These are phyloP conservation scores for Babesia bovis DNA, from an alignment of 169 alveolate genomes.

Conservation along the genomic window DNA sequence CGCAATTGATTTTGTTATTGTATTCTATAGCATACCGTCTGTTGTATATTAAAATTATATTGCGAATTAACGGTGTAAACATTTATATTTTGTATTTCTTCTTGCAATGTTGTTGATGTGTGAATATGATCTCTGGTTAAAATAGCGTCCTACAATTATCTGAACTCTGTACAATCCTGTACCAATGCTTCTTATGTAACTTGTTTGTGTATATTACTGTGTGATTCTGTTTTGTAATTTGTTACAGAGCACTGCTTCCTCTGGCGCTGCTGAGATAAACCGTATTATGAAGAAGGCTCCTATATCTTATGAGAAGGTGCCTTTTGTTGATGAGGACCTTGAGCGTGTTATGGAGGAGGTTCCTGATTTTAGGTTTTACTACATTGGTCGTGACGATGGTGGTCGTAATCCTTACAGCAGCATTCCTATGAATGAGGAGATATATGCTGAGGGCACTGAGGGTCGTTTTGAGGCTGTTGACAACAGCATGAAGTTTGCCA, in stretches of 20 bases:
- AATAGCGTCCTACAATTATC: too few species aligned
- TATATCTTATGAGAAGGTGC: conserved; percentile 66
- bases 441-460: conserved; percentile 67
- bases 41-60: too few species aligned
- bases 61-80: too few species aligned
- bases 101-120: too few species aligned
- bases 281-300: conserved; percentile 61
- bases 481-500: conserved; percentile 76
- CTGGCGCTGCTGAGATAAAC: conserved; percentile 19
- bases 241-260: conserved; percentile 22
- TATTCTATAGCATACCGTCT: too few species aligned
- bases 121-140: not conserved
- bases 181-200: too few species aligned
- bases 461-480: conserved; percentile 72
- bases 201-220: too few species aligned
- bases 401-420: conserved; percentile 72
- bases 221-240: not conserved
- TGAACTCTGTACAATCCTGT: too few species aligned
- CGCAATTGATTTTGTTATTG: not conserved
- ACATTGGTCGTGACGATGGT: conserved; percentile 71
- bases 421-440: conserved; percentile 73
- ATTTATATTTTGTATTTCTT: too few species aligned
- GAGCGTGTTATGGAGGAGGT: conserved; percentile 77
- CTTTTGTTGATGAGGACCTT: conserved; percentile 76
- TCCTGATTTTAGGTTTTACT: conserved; percentile 79